Conservation (phyloP, 306 rosid species). For the Dalbergia cultrata region DNA sequence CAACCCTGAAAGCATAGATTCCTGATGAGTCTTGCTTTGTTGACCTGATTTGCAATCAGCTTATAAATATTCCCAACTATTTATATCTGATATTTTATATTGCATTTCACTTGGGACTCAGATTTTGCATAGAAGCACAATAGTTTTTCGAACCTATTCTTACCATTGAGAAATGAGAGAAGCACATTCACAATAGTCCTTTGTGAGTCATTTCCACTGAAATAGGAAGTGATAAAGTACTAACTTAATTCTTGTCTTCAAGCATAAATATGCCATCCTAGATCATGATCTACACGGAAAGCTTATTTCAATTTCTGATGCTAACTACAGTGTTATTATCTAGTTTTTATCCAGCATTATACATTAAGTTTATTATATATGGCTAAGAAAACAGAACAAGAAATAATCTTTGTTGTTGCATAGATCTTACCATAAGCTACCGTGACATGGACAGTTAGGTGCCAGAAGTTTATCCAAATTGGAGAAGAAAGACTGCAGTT, state of each 20-base stretch:
- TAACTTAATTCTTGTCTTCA: slow-evolving; percentile 20
- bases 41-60: slow-evolving; percentile 43
- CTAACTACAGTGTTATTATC: neutral
- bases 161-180: slow-evolving; percentile 14
- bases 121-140: slow-evolving; percentile 6
- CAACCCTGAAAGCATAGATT: slow-evolving; percentile 76
- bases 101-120: slow-evolving; percentile 20
- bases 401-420: slow-evolving; percentile 23
- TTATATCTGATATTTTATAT: slow-evolving; percentile 7
- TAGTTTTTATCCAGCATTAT: neutral
- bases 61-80: slow-evolving; percentile 14
- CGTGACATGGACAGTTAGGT: slow-evolving; percentile 84
- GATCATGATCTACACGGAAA: slow-evolving; percentile 5
- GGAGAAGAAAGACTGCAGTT: slow-evolving; percentile 82
- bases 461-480: slow-evolving; percentile 89
- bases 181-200: neutral
- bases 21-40: slow-evolving; percentile 47
- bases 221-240: neutral
- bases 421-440: slow-evolving; percentile 87
- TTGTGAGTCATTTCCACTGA: slow-evolving; percentile 6
- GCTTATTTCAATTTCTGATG: neutral
- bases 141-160: slow-evolving; percentile 22
- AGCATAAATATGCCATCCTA: slow-evolving; percentile 16
- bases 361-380: neutral
- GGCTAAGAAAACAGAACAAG: slow-evolving; percentile 32